These are phyloP conservation scores for Exophiala sp. DNA, from an alignment of 2,329 filamentous ascomycete genomes.

Conservation along the genomic window DNA sequence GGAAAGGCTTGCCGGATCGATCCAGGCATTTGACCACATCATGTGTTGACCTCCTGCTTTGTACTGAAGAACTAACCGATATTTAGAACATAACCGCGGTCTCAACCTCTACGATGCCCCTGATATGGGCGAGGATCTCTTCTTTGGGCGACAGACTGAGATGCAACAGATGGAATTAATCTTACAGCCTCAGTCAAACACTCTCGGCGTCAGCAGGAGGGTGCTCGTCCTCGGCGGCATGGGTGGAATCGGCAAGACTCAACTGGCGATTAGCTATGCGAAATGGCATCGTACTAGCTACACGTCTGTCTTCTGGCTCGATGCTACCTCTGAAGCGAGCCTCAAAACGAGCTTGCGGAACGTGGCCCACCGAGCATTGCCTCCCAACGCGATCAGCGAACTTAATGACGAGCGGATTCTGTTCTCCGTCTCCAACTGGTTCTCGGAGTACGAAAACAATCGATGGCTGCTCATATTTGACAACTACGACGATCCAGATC, in stretches of 20 bases:
- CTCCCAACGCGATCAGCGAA: background rate
- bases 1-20: too few relatives aligned
- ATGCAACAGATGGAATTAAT: slow-evolving; percentile 16
- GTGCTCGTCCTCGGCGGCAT: slow-evolving; percentile 37
- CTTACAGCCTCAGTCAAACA: slow-evolving; percentile 1
- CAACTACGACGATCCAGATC: slow-evolving; percentile 24
- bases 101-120: slow-evolving; percentile 10
- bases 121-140: slow-evolving; percentile 8
- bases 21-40: background rate
- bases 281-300: slow-evolving; percentile 36
- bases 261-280: slow-evolving; percentile 39
- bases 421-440: slow-evolving; percentile 13
- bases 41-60: background rate
- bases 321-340: slow-evolving; percentile 37
- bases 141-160: slow-evolving; percentile 14
- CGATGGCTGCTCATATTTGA: slow-evolving; percentile 29
- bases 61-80: background rate
- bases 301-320: slow-evolving; percentile 44
- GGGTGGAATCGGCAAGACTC: slow-evolving; percentile 48
- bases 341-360: slow-evolving; percentile 34
- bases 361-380: slow-evolving; percentile 7
- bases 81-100: slow-evolving; percentile 4
- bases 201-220: background rate
- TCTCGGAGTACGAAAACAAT: slow-evolving; percentile 21
- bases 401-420: slow-evolving; percentile 4